Conservation (phyloP, 2,329 filamentous ascomycete genomes). For the Arthroderma sp. region DNA sequence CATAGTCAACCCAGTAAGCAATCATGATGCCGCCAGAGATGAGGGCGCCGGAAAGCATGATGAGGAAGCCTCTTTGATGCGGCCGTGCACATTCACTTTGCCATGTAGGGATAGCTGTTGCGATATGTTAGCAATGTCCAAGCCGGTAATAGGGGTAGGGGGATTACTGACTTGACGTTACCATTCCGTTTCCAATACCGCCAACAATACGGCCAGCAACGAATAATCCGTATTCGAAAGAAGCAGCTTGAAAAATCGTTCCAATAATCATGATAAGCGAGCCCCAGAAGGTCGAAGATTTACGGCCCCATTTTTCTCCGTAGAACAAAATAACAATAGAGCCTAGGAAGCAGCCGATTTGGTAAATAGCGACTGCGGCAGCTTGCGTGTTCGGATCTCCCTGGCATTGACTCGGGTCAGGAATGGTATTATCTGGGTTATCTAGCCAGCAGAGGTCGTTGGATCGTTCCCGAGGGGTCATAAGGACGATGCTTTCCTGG, state of each 20-base stretch:
- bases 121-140: constrained; percentile 1
- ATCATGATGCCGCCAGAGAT: constrained; percentile 6
- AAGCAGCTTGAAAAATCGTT: constrained; percentile 4
- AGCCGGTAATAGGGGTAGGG: background rate
- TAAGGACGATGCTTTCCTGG: constrained; percentile 29
- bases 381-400: constrained; percentile 6
- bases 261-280: constrained; percentile 6
- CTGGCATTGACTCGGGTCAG: constrained; percentile 3
- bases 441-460: constrained; percentile 3
- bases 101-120: constrained; percentile 29
- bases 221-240: constrained; percentile 25
- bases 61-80: constrained; percentile 41
- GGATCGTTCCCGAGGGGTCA: constrained; percentile 33
- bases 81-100: constrained; percentile 35
- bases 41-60: constrained; percentile 23
- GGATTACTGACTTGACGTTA: constrained; percentile 22
- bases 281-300: constrained; percentile 6
- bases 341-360: constrained; percentile 27
- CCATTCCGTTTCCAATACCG: constrained; percentile 36
- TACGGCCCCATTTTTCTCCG: constrained; percentile 22
- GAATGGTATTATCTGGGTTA: background rate
- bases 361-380: constrained; percentile 15
- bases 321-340: constrained; percentile 26
- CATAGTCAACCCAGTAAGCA: constrained; percentile 7
- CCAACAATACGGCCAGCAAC: constrained; percentile 34